Base-by-base conservation (phyloP, 108 stramenopile genomes). In the Phaeodactylum tricornutum region DNA sequence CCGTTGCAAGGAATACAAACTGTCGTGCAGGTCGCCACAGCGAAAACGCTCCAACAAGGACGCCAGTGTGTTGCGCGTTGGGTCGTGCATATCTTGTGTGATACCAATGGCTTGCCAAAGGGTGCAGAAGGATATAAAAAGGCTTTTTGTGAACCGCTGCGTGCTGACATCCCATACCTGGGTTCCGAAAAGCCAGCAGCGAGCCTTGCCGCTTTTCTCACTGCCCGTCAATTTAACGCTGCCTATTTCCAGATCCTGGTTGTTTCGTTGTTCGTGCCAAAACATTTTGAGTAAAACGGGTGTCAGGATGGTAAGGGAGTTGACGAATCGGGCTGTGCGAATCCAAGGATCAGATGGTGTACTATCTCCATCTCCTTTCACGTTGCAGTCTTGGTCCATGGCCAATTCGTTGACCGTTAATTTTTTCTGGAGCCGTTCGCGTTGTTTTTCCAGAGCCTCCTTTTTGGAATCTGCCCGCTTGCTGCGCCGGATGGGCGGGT, bases 221-320 rank as follows among this genome's bases (percentile, higher is more conserved):
- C 19, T 20, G n/a, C n/a, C n/a, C n/a, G n/a, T n/a, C 24, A 45
- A n/a, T 26, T 45, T 4, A 4, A 22, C 22, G 23, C 25, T 21
- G 23, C 22, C 20, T n/a, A 45, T 45, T 3, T 7, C 27, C 4
- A 45, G 21, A 2, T 23, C n/a, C 27, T 22, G 25, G 28, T 45
- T 26, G 21, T 45, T 45, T n/a, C 44, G 44, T 45, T 26, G 44
- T 45, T 45, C 44, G 17, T 45, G 44, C 4, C 4, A 45, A 21
- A 15, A 26, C 15, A 45, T 5, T 3, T 4, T n/a, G 3, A 45
- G 19, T n/a, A 45, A 3, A 26, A 45, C 19, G 4, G 44, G 24
- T 4, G 44, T 26, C 3, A 45, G 19, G 24, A 45, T 4, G 15
- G 19, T 26, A 22, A 26, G 4, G 19, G 44, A 45, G 25, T 45